Evolutionary conservation across 768 basidiomycete genomes (phyloP).

Genomic region (Boletus pseudo-olivaceus): DNA sequence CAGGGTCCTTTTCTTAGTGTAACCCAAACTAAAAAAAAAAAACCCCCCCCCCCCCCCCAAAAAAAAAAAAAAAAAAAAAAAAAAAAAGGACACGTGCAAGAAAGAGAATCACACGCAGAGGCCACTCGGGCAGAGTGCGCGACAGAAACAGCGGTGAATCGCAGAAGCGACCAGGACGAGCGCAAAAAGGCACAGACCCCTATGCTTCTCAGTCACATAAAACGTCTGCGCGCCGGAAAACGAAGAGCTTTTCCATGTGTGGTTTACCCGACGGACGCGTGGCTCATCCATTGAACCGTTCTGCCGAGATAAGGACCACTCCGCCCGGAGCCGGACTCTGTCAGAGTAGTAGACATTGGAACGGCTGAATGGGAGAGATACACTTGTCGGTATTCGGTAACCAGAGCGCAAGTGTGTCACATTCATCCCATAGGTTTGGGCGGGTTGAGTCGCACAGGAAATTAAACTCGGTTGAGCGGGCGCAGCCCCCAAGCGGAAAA

Average conservation of each 20-base stretch:
- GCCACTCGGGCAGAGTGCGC: not conserved
- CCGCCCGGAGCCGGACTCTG: not conserved
- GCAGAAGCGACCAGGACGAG: not conserved
- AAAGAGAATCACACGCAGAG: not conserved
- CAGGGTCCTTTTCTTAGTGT: no score
- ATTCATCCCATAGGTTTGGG: conserved; percentile 3
- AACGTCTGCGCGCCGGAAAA: not conserved
- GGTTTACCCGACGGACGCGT: no score
- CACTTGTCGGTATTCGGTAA: not conserved
- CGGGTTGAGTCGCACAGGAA: conserved; percentile 4
- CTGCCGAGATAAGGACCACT: not conserved
- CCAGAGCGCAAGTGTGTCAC: not conserved
- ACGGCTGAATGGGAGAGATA: not conserved
- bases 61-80: no score
- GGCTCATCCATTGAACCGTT: not conserved
- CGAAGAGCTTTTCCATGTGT: not conserved
- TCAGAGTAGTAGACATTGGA: not conserved
- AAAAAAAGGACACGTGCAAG: not conserved
- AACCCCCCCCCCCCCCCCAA: no score
- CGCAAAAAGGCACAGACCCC: not conserved
- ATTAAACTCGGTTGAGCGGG: not conserved
- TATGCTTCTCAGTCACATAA: not conserved
- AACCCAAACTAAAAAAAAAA: no score
- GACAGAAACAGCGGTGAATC: not conserved
- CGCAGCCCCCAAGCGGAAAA: conserved; percentile 1